Base-by-base conservation (phyloP, 176 grass and related monocot species). In the Olyra latifolia region DNA sequence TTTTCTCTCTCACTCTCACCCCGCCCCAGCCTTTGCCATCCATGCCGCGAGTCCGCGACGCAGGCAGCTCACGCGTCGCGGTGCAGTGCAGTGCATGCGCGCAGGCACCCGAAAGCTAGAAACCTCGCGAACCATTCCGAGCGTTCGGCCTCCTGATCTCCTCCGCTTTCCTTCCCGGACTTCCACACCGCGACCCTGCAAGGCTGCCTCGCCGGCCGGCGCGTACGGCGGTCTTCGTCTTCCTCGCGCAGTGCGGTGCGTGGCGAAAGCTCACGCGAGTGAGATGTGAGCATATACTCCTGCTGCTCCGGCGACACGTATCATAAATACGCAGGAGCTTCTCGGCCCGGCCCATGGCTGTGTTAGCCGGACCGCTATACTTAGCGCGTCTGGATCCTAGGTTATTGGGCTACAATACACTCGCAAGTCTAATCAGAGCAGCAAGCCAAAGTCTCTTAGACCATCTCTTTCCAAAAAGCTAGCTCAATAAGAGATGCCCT, bases 171-270 rank as follows among this genome's bases (percentile, higher is more conserved):
- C 29, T 42, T 41, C 64, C 14, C 82, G 53, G 74, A 70, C 28
- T 84, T 70, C 41, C 52, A 84, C 16, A 6, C 9, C 60, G 50
- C 64, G 28, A 45, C 24, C 32, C 7, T 42, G 28, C 65, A 78
- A 52, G 20, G 74, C 65, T 62, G 83, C 64, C 22, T 38, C 45
- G 15, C 29, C 32, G 32, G 32, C 32, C 32, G 32, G 32, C 32
- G 29, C 46, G 45, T 79, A 79, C 76, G 62, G 46, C 20, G 29
- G 50, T 71, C 83, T 20, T 30, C 83, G n/a, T n/a, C n/a, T 22
- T 71, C 64, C 74, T 77, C 47, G 13, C 35, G 62, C 66, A 15
- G 43, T 32, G 62, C 66, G 10, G 43, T 32, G 52, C 48, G 45
- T 17, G 57, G 17, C 20, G 47, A 69, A 76, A 69, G 52, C 63